A percentile compares a stretch with the other conserved stretches of the same genome.
phyloP scores from a whole-genome alignment of 2,329 filamentous ascomycete species.

The Pseudogymnoascus sp. region DNA sequence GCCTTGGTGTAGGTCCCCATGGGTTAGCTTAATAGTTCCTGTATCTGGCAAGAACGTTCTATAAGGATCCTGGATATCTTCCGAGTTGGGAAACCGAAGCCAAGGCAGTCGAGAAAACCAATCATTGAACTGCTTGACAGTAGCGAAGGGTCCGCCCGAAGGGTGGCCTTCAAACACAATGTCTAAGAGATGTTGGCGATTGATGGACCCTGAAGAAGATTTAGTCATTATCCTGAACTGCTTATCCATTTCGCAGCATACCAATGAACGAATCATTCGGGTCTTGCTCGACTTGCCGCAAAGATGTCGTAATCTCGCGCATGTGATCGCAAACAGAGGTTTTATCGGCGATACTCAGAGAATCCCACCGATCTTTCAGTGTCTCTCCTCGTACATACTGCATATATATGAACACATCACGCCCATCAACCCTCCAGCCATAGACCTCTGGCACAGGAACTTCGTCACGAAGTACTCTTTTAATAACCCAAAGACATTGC shows the following conservation, averaged over 20 bases:
- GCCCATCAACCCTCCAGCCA: slow-evolving; percentile 23
- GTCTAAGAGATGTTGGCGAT: not conserved
- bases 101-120: not conserved
- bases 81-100: not conserved
- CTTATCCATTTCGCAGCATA: not conserved
- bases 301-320: not conserved
- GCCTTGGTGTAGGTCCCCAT: not conserved
- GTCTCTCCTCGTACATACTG: not conserved
- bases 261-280: not conserved
- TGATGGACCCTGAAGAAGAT: not conserved
- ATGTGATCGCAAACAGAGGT: not conserved
- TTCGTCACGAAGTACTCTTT: slow-evolving; percentile 17
- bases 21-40: not conserved
- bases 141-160: not conserved
- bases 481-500: slow-evolving; percentile 27
- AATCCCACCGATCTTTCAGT: not conserved
- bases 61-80: not conserved
- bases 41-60: slow-evolving; percentile 1
- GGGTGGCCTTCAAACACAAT: not conserved
- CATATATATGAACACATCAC: slow-evolving; percentile 6
- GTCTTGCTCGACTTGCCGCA: not conserved
- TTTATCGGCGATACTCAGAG: not conserved
- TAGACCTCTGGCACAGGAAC: slow-evolving; percentile 33
- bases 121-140: not conserved
- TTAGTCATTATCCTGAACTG: not conserved